Conservation (phyloP, 2,329 filamentous ascomycete genomes). For the Colletotrichum ledebouriae region DNA sequence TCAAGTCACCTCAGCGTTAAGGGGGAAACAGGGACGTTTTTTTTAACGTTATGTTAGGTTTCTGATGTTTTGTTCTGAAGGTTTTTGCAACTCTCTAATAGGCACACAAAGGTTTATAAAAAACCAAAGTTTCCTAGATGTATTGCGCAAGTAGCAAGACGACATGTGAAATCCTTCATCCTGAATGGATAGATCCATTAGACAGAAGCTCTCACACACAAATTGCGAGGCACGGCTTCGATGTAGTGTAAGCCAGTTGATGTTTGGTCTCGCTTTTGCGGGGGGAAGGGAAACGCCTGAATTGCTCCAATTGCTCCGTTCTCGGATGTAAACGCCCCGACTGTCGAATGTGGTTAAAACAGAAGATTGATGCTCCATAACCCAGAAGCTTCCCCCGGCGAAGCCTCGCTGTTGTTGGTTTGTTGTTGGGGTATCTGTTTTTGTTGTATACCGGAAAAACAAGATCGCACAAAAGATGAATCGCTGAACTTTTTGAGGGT, state of each 20-base stretch:
- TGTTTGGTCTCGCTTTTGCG: background rate
- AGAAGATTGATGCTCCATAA: constrained; percentile 25
- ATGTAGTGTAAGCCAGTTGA: background rate
- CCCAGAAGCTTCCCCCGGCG: constrained; percentile 16
- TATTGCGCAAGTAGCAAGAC: constrained; percentile 12
- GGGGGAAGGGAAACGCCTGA: constrained; percentile 29
- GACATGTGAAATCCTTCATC: background rate
- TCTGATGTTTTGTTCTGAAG: background rate
- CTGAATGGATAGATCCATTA: background rate
- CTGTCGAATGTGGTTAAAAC: constrained; percentile 4
- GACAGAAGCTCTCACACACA: background rate
- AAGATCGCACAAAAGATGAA: constrained; percentile 9
- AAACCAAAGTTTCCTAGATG: constrained; percentile 9
- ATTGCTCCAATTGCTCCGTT: constrained; percentile 36
- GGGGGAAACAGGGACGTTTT: background rate
- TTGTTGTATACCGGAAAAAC: constrained; percentile 12
- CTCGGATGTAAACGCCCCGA: constrained; percentile 11
- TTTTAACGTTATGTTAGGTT: constrained; percentile 3
- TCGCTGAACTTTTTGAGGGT: constrained; percentile 19
- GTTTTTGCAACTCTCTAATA: background rate
- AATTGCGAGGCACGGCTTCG: background rate
- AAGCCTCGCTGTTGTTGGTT: constrained; percentile 18
- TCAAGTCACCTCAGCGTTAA: background rate
- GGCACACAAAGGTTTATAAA: constrained; percentile 7
- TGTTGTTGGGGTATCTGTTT: constrained; percentile 32